Evolutionary conservation across 1,284 basidiomycete genomes (phyloP), one percentile per base, ranked within the genome.

Genomic region (Stygiomarasmius scandens): DNA sequence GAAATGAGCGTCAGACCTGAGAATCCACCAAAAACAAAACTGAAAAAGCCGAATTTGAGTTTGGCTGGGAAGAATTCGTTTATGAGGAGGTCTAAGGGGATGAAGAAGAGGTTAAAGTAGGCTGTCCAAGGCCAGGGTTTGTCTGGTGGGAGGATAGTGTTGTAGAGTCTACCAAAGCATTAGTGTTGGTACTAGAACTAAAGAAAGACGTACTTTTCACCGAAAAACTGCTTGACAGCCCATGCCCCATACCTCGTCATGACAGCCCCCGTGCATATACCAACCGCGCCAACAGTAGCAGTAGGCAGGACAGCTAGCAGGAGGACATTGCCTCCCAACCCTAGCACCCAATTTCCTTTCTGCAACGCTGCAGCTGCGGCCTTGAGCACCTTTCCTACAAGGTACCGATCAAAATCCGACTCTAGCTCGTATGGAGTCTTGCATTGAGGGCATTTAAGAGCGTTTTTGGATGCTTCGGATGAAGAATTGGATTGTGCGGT

Each of bases 391-490:
- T 16, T 41, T 12, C 38, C 38, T 16, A 74, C 55, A 91, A 64
- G 12, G 83, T 49, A 12, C 75, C 71, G 29, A 92, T 74, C 0
- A 46, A 84, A 81, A 2, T 84, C 71, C 70, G 89, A 89, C 61
- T 84, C 80, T 49, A 92, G 69, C 64, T 85, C 80, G 68, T 92
- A 93, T 34, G 67, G 67, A 0, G 83, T 75, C 3, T 83, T 79
- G 61, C 90, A 93, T 63, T 92, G 91, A 0, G 91, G 90, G 65
- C 91, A 93, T 65, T 89, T 88, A 56, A 89, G 78, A 0, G 88
- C 86, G 63, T 87, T 86, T 2, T 75, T 67, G 16, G 82, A 77
- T n/a, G 77, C 25, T n/a, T 43, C 50, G 19, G 57, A 47, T 80
- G 76, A 71, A 6, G 81, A 63, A 52, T 77, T 82, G 38, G 78